A percentile compares a stretch with the other conserved stretches of the same genome.
These are phyloP conservation scores for Maudiozyma bulderi DNA, from an alignment of 805 yeast genomes.

Conservation along the genomic window DNA sequence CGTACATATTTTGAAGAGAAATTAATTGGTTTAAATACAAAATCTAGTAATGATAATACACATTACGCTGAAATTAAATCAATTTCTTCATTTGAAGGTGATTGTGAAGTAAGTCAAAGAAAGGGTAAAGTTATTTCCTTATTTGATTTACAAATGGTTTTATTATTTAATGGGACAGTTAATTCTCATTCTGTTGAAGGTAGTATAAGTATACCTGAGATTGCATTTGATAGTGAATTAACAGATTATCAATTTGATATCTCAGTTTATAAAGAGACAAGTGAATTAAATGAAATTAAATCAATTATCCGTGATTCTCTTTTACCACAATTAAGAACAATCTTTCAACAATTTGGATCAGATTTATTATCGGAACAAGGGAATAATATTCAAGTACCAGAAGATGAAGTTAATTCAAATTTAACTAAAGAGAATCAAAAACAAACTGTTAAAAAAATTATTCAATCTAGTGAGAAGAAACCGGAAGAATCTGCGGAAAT, in stretches of 20 bases:
- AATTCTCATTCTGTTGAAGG: constrained; percentile 47
- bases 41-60: constrained; percentile 9
- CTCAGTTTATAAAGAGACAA: constrained; percentile 45
- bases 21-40: constrained; percentile 41
- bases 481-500: neutral
- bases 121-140: constrained; percentile 92
- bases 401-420: constrained; percentile 49
- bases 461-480: neutral
- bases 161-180: constrained; percentile 46
- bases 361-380: constrained; percentile 73
- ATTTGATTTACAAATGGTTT: constrained; percentile 65
- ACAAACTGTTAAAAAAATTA: neutral
- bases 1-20: constrained; percentile 59
- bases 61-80: constrained; percentile 28
- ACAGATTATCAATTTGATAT: constrained; percentile 83
- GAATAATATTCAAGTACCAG: constrained; percentile 77
- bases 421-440: constrained; percentile 45
- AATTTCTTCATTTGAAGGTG: constrained; percentile 65
- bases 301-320: constrained; percentile 44
- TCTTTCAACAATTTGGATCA: constrained; percentile 57
- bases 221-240: constrained; percentile 82
- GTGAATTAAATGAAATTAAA: constrained; percentile 44
- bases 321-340: constrained; percentile 58
- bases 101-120: constrained; percentile 92
- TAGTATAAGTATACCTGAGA: constrained; percentile 75